Conservation (phyloP, 1,284 basidiomycete species). For the Prillingera fragicola region DNA sequence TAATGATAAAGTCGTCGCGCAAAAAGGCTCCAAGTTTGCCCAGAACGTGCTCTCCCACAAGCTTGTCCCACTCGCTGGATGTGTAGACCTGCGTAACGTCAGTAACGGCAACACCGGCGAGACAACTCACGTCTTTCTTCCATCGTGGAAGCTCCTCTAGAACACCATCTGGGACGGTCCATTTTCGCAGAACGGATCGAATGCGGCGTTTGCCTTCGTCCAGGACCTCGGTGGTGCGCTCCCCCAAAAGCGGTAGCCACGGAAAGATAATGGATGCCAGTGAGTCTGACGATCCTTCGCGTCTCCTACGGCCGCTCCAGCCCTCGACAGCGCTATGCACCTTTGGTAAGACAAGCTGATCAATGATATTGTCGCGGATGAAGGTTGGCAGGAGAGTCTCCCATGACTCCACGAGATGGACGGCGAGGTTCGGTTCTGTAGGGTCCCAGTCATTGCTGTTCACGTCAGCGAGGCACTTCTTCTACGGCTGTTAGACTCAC, state of each 20-base stretch:
- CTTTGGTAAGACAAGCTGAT: conserved; percentile 92
- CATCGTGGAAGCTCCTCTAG: conserved; percentile 68
- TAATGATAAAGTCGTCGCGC: conserved; percentile 76
- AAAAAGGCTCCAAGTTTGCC: conserved; percentile 78
- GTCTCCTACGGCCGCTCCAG: conserved; percentile 58
- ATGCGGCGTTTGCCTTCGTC: conserved; percentile 81
- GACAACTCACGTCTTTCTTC: conserved; percentile 65
- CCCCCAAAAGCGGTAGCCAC: conserved; percentile 83
- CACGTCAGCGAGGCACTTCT: neutral
- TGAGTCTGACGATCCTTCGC: conserved; percentile 42
- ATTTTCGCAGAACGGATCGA: conserved; percentile 68
- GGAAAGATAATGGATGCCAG: conserved; percentile 85
- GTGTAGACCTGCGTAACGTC: conserved; percentile 59
- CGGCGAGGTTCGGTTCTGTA: conserved; percentile 63
- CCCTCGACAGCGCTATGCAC: conserved; percentile 74
- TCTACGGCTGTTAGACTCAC: conserved; percentile 41
- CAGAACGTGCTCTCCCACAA: conserved; percentile 82
- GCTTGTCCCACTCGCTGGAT: conserved; percentile 77
- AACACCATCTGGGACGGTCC: conserved; percentile 68
- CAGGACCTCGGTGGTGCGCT: conserved; percentile 70
- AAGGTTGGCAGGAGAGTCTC: conserved; percentile 78
- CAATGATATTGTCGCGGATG: conserved; percentile 87
- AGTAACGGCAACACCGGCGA: neutral
- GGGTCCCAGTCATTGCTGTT: conserved; percentile 80
- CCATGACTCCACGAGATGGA: conserved; percentile 85